Conservation (phyloP, 352 stramenopile species). For the Globisporangium nunn region DNA sequence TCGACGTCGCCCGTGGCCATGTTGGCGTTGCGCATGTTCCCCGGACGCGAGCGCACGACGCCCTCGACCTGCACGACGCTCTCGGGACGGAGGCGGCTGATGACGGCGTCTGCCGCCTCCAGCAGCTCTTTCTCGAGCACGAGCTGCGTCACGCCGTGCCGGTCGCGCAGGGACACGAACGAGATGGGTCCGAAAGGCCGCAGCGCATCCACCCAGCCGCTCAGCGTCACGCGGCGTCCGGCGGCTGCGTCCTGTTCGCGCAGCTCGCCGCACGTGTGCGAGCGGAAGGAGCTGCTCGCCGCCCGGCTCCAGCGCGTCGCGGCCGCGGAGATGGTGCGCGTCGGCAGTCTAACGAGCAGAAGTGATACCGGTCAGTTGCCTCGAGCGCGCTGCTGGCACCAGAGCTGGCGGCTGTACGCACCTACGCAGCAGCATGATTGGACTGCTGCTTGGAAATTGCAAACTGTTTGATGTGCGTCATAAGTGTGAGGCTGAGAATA, state of each 20-base stretch:
- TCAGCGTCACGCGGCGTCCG: slow-evolving; percentile 56
- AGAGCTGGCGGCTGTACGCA: not conserved
- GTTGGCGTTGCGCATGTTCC: slow-evolving; percentile 61
- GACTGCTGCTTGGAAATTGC: not conserved
- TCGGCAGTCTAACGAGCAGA: not conserved
- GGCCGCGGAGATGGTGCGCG: not conserved
- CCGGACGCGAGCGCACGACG: slow-evolving; percentile 44
- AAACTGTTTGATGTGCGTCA: not conserved
- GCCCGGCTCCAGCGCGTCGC: slow-evolving; percentile 13
- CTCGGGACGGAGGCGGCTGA: slow-evolving; percentile 59
- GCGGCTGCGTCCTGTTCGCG: slow-evolving; percentile 27
- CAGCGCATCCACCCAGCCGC: slow-evolving; percentile 76
- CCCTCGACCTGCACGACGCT: slow-evolving; percentile 62
- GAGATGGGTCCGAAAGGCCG: slow-evolving; percentile 70
- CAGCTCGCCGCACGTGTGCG: slow-evolving; percentile 73
- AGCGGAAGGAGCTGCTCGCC: slow-evolving; percentile 33
- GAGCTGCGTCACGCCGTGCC: slow-evolving; percentile 73
- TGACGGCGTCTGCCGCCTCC: slow-evolving; percentile 28
- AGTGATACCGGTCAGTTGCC: not conserved
- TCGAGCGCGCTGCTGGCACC: not conserved
- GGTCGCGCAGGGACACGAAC: slow-evolving; percentile 79
- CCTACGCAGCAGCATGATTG: slow-evolving; percentile 18
- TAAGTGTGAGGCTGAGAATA: not conserved
- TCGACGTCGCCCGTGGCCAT: slow-evolving; percentile 73
- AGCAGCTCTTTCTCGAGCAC: slow-evolving; percentile 63